phyloP scores from a whole-genome alignment of 352 stramenopile genomes.

The Phytophthora hybrid region DNA sequence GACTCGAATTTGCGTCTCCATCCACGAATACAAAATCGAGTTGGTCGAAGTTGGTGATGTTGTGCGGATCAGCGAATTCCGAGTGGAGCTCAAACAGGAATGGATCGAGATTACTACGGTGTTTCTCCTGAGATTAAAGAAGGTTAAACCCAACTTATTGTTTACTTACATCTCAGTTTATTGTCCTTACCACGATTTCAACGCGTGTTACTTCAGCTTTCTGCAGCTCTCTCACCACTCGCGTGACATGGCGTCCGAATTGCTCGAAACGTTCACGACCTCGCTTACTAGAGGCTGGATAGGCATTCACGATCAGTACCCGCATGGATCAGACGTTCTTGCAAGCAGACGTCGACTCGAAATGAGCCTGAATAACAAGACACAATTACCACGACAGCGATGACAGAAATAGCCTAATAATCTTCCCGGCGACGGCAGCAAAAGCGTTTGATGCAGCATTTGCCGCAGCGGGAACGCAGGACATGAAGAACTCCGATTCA shows the following conservation, averaged over 20 bases:
- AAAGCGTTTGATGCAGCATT: neutral
- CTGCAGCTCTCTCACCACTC: constrained; percentile 64
- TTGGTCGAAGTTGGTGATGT: constrained; percentile 83
- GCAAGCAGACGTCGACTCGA: constrained; percentile 1
- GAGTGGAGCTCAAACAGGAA: constrained; percentile 85
- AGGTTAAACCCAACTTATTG: neutral
- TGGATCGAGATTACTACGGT: constrained; percentile 68
- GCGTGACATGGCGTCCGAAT: constrained; percentile 62
- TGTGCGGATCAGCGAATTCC: constrained; percentile 63
- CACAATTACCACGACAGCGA: neutral
- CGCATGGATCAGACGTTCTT: constrained; percentile 50
- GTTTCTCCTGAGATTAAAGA: constrained; percentile 52
- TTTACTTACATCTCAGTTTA: neutral
- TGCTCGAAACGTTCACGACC: constrained; percentile 54
- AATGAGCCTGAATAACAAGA: constrained; percentile 2
- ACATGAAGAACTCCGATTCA: constrained; percentile 30
- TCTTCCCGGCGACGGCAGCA: neutral
- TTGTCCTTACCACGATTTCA: constrained; percentile 58
- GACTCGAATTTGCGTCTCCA: constrained; percentile 66
- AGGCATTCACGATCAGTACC: constrained; percentile 79
- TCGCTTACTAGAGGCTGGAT: constrained; percentile 48
- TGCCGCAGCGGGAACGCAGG: neutral
- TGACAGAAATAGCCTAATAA: constrained; percentile 10
- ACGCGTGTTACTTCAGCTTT: constrained; percentile 69
- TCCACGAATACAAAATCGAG: constrained; percentile 87